Percentiles rank a stretch among this genome's conserved stretches.
Conservation (phyloP, 2,329 filamentous ascomycete species). For the Talaromyces sp. region DNA sequence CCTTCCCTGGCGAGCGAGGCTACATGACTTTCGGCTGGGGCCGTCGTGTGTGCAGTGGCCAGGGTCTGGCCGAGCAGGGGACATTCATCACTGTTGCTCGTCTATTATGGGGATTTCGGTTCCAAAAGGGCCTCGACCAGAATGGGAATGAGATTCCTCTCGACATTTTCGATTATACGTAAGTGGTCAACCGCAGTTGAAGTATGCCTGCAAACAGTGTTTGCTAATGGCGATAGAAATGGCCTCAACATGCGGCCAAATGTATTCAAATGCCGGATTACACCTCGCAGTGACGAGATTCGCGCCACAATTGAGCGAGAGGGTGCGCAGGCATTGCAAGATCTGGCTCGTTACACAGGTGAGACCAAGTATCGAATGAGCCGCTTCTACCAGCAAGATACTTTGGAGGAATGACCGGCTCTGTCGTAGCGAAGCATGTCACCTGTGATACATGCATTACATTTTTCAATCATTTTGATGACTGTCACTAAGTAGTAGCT, state of each 20-base stretch:
- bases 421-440: neutral
- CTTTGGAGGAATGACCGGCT: neutral
- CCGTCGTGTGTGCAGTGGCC: slow-evolving; percentile 53
- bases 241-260: neutral
- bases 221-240: neutral
- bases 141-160: neutral
- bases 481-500: neutral
- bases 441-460: neutral
- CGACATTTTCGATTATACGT: slow-evolving; percentile 4
- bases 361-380: slow-evolving; percentile 59
- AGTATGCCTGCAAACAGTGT: neutral
- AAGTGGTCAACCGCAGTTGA: neutral
- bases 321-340: slow-evolving; percentile 51
- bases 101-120: slow-evolving; percentile 55
- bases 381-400: slow-evolving; percentile 45
- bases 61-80: slow-evolving; percentile 58
- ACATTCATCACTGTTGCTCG: slow-evolving; percentile 58
- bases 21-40: slow-evolving; percentile 57
- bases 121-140: neutral
- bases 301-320: slow-evolving; percentile 52
- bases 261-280: slow-evolving; percentile 53
- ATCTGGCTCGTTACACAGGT: slow-evolving; percentile 53
- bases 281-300: slow-evolving; percentile 50
- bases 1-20: slow-evolving; percentile 35
- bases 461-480: neutral